These are phyloP conservation scores for Stipa capillata DNA, from an alignment of 176 grass and related monocot genomes.

Conservation along the genomic window DNA sequence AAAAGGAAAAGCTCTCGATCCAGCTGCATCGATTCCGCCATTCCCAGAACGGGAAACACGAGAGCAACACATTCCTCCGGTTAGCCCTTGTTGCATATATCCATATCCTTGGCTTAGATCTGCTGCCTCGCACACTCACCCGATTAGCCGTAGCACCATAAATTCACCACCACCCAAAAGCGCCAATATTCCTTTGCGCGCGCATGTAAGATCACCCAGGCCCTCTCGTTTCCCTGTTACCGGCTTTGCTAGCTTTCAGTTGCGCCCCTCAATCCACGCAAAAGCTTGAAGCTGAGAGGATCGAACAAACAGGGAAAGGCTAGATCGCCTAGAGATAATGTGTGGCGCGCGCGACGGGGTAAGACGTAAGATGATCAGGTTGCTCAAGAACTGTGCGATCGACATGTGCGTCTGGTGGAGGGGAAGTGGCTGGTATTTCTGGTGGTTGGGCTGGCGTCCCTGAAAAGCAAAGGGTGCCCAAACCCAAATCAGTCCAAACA, in stretches of 20 bases:
- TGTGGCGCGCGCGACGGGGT: background rate
- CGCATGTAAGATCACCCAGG: background rate
- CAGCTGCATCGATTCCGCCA: background rate
- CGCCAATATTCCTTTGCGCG: background rate
- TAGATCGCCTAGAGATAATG: constrained; percentile 25
- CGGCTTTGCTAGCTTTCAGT: background rate
- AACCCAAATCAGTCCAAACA: background rate
- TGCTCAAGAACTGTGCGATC: background rate
- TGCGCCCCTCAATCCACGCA: constrained; percentile 10
- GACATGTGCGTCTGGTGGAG: background rate
- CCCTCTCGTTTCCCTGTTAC: background rate
- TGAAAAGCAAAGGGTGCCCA: background rate
- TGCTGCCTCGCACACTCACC: background rate
- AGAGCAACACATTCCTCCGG: background rate
- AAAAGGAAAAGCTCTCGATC: background rate
- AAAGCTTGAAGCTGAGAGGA: background rate
- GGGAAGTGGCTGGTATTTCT: background rate
- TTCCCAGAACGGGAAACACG: constrained; percentile 14
- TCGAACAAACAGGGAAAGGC: constrained; percentile 30
- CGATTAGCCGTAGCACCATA: background rate
- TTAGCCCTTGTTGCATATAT: background rate
- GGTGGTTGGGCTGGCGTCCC: constrained; percentile 1
- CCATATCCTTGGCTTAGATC: background rate
- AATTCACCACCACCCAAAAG: background rate
- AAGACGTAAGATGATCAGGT: background rate